Percentiles rank a stretch among this genome's conserved stretches.
Evolutionary conservation across 768 basidiomycete genomes (phyloP).

Genomic region (Russula brevipes): DNA sequence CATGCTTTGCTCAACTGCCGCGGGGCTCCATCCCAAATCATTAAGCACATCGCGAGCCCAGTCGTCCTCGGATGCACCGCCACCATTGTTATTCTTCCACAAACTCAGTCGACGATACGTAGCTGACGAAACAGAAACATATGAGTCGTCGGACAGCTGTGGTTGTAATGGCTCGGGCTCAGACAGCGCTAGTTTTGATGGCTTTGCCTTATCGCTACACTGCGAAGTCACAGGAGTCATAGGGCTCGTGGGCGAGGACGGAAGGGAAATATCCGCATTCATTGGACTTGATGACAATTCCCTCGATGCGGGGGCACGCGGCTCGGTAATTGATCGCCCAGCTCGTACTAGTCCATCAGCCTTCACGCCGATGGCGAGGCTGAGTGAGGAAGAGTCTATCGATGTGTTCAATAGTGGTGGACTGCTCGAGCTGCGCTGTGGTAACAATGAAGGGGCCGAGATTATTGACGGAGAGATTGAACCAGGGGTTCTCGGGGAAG

Average conservation of each 20-base stretch:
- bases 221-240: conserved; percentile 16
- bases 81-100: conserved; percentile 34
- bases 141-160: conserved; percentile 29
- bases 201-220: conserved; percentile 1
- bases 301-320: not conserved
- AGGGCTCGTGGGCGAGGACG: conserved; percentile 3
- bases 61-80: conserved; percentile 41
- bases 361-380: conserved; percentile 21
- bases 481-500: conserved; percentile 21
- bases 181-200: conserved; percentile 16
- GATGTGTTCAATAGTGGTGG: conserved; percentile 58
- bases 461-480: conserved; percentile 31
- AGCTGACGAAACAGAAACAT: conserved; percentile 41
- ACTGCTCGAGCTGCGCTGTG: conserved; percentile 43
- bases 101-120: conserved; percentile 36
- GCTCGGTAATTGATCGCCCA: not conserved
- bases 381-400: conserved; percentile 53
- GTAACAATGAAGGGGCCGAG: conserved; percentile 43
- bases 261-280: not conserved
- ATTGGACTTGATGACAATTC: conserved; percentile 4
- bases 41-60: conserved; percentile 72
- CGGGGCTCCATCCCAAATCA: conserved; percentile 38
- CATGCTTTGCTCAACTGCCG: conserved; percentile 7
- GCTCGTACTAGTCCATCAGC: conserved; percentile 31
- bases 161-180: conserved; percentile 18